Evolutionary conservation across 331 rosid species (phyloP), one percentile per base, ranked within the genome.

Genomic region (Pyracantha coccinea): DNA sequence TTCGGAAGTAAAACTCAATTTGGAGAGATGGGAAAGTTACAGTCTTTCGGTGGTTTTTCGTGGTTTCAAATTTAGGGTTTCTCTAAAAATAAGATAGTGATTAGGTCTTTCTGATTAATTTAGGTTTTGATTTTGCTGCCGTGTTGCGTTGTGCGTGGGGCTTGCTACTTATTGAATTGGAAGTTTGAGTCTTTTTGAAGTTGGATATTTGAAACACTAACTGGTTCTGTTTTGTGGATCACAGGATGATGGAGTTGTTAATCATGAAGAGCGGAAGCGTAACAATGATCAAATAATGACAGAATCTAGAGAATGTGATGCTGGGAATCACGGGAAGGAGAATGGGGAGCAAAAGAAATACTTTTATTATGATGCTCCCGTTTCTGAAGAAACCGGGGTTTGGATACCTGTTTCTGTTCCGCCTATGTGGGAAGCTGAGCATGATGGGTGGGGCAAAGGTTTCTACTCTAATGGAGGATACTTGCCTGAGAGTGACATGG

Each of bases 371-470:
- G 99, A 90, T 54, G 60, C 92, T 24, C 96, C 99, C 0, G 83
- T 79, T 25, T 45, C 69, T 57, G 99, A 94, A 70, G 97, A 90
- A 74, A 94, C 99, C 28, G 99, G 99, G 58, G 92, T 72, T 75
- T 94, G 99, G 99, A 94, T 94, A 79, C 99, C 99, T 11, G 96
- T 94, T 80, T 94, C 99, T 1, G 92, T 94, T 80, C 97, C 99
- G 1, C 99, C 99, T 33, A 94, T 94, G 99, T 69, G 81, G 84
- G 97, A 94, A 74, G 76, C 71, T 16, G 97, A 88, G 54, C 97
- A 86, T 45, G 85, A 83, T 78, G 97, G 89, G 75, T 83, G 90
- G 92, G 77, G 83, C 52, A 82, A 81, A 71, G 92, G 93, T 65
- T 86, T 94, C 79, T 86, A 83, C 19, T 72, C 86, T 0, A 92